phyloP scores from a whole-genome alignment of 116 monocot genomes.

The Cymodocea nodosa region DNA sequence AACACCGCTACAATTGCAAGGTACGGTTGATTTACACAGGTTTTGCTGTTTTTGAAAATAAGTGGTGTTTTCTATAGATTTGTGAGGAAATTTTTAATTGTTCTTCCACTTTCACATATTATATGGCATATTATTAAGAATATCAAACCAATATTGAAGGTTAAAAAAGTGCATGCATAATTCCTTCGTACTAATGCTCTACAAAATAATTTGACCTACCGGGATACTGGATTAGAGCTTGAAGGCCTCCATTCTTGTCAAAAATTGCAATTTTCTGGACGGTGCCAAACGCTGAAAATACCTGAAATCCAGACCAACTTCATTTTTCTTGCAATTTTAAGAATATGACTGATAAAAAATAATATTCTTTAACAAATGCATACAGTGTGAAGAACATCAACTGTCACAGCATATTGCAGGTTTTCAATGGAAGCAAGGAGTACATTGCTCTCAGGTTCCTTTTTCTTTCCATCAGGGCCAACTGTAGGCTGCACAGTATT shows the following conservation, averaged over 20 bases:
- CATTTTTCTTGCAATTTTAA: neutral
- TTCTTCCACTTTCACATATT: too few species aligned
- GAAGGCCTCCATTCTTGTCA: conserved; percentile 71
- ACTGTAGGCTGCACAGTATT: conserved; percentile 26
- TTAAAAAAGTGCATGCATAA: too few species aligned
- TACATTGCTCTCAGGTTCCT: conserved; percentile 91
- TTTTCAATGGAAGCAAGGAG: conserved; percentile 90
- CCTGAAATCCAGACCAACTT: conserved; percentile 22
- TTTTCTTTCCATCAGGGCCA: conserved; percentile 70
- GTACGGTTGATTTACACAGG: too few species aligned
- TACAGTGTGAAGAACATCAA: conserved; percentile 89
- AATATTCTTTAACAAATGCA: neutral
- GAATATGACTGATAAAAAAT: neutral
- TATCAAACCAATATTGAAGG: too few species aligned
- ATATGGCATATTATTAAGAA: too few species aligned
- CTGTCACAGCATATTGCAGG: conserved; percentile 89
- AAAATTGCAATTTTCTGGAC: conserved; percentile 86
- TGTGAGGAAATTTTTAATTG: too few species aligned
- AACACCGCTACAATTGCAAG: too few species aligned
- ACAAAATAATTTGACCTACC: conserved; percentile 16
- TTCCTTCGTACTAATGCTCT: too few species aligned
- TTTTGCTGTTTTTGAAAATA: too few species aligned
- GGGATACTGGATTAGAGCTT: conserved; percentile 73
- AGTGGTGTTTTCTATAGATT: too few species aligned
- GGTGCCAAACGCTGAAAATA: conserved; percentile 69